A percentile compares a stretch with the other conserved stretches of the same genome.
phyloP scores from a whole-genome alignment of 495 filamentous ascomycete genomes.

The Talaromyces nanjingensis region DNA sequence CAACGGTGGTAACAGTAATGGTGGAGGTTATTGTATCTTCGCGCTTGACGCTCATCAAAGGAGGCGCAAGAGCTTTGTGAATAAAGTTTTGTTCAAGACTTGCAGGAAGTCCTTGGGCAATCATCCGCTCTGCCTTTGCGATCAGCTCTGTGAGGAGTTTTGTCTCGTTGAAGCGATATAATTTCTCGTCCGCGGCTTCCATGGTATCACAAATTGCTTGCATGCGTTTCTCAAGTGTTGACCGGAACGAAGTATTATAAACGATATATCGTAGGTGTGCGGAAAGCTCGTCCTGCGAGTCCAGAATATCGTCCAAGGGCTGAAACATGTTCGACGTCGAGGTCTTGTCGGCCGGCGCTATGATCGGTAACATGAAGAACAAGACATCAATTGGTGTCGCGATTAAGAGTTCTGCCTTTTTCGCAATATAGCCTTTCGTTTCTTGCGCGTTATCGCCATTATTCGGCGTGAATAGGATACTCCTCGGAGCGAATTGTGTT shows the following conservation, averaged over 20 bases:
- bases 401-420: slow-evolving; percentile 63
- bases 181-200: slow-evolving; percentile 70
- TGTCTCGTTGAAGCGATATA: slow-evolving; percentile 66
- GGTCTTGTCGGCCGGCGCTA: slow-evolving; percentile 36
- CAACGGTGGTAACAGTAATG: slow-evolving; percentile 4
- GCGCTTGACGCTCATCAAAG: slow-evolving; percentile 56
- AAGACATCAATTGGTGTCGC: slow-evolving; percentile 79
- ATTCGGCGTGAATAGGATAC: slow-evolving; percentile 26
- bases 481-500: slow-evolving; percentile 32
- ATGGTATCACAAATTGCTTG: slow-evolving; percentile 67
- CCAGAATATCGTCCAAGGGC: slow-evolving; percentile 73
- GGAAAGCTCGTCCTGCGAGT: slow-evolving; percentile 49
- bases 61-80: slow-evolving; percentile 63
- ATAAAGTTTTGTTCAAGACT: slow-evolving; percentile 88
- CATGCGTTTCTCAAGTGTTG: slow-evolving; percentile 45
- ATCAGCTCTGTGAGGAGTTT: slow-evolving; percentile 65
- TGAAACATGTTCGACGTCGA: slow-evolving; percentile 57
- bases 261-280: slow-evolving; percentile 53
- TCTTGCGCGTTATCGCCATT: slow-evolving; percentile 1
- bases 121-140: slow-evolving; percentile 66
- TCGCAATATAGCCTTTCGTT: slow-evolving; percentile 42
- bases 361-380: slow-evolving; percentile 72
- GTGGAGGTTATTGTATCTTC: slow-evolving; percentile 26
- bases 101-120: slow-evolving; percentile 54
- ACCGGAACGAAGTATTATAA: slow-evolving; percentile 36